Base-by-base conservation (phyloP, 805 yeast genomes). In the Metschnikowia orientalis region DNA sequence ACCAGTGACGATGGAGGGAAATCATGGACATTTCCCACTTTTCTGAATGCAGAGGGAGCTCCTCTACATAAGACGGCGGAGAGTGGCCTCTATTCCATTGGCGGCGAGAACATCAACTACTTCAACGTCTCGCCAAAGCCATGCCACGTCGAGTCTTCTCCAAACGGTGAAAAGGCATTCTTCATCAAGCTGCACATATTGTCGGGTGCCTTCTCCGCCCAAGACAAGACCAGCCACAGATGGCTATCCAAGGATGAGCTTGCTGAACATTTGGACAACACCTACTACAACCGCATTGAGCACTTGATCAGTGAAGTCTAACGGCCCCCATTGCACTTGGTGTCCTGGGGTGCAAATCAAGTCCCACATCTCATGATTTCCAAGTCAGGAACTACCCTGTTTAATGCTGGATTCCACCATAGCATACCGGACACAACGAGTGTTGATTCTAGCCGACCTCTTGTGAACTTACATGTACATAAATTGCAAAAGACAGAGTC, bases 41-140 rank as follows among this genome's bases (percentile, higher is more conserved):
- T 88, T 45, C 37, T 37, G 22, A 65, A 62, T 17, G 32, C 15
- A 6, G 59, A 63, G 3, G 60, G 66, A 28, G 42, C 32, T 18
- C 73, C 85, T 10, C 71, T 92, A 44, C 88, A 85, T 54, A 61
- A 60, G 35, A 71, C 78, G 22, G 95, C 95, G 2, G 86, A 84
- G 56, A 61, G 71, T 29, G 94, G 95, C 0, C 61, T 92, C 35
- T 71, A 77, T 54, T 48, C 58, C 14, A 49, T 83, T 13, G 95
- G 95, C 12, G 95, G 95, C 19, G 74, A 69, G 8, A 57, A 70
- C 35, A 74, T 92, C 54, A 83, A 87, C 60, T 81, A 87, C 26
- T 90, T 94, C 85, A 76, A 83, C 13, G 95, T 92, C n/a, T 87
- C 97, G 15, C 77, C 75, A 36, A 82, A 82, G 4, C 97, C 98